Evolutionary conservation across 257 asterid genomes (phyloP).

Genomic region (Eucommia ulmoides): DNA sequence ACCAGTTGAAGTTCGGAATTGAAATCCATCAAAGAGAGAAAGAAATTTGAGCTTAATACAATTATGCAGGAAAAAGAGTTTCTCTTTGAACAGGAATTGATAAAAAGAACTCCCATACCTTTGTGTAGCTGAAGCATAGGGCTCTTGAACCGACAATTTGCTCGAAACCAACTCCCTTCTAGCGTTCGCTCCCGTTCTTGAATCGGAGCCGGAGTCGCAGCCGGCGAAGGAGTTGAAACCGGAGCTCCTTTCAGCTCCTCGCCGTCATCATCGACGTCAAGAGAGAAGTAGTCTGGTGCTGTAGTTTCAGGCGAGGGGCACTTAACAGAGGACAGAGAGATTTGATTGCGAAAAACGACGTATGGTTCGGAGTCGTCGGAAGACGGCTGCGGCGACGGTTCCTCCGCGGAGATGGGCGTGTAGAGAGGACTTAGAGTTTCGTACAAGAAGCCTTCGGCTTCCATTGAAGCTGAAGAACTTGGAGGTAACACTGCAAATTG

Average conservation of each 20-base stretch:
- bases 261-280: slow-evolving; percentile 33
- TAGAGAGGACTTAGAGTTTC: slow-evolving; percentile 61
- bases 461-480: slow-evolving; percentile 34
- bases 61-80: too few species aligned
- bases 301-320: slow-evolving; percentile 38
- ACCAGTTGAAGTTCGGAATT: too few species aligned
- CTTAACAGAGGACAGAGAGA: slow-evolving; percentile 24
- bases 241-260: slow-evolving; percentile 12
- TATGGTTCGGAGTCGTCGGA: slow-evolving; percentile 37
- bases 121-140: slow-evolving; percentile 91
- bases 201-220: slow-evolving; percentile 15
- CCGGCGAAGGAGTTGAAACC: slow-evolving; percentile 9
- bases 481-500: too few species aligned
- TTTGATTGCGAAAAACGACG: slow-evolving; percentile 54
- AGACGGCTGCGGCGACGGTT: slow-evolving; percentile 11
- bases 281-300: slow-evolving; percentile 74
- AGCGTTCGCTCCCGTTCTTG: slow-evolving; percentile 28
- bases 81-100: too few species aligned
- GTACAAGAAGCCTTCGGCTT: slow-evolving; percentile 25
- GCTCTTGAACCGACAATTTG: slow-evolving; percentile 59
- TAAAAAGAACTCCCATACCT: slow-evolving; percentile 52
- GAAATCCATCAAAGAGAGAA: too few species aligned
- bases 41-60: too few species aligned
- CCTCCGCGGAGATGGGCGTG: slow-evolving; percentile 12
- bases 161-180: slow-evolving; percentile 88